Evolutionary conservation across 192 early-diverging fungal genomes (phyloP), one percentile per base, ranked within the genome.

Genomic region (Coemansia sp.): DNA sequence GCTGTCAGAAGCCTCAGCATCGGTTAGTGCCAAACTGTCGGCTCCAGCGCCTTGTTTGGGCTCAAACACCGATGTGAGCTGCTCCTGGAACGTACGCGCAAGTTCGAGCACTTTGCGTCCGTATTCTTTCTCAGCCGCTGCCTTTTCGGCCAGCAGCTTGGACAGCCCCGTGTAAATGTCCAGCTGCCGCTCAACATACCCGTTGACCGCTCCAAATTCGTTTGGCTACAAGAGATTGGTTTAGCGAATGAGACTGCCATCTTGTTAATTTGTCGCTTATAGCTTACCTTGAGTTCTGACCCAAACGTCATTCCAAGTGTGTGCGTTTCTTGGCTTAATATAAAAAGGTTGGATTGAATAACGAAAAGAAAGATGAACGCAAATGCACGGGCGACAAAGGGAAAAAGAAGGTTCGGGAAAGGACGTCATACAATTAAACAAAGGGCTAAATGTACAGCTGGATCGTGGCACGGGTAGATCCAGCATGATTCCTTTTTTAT

Each of bases 131-230:
- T 78, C 75, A 2, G 75, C 75, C 2, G 70, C 63, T 5, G 75
- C 75, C 54, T 78, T 78, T 14, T 78, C 75, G 0, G 66, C 63
- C 23, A 78, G 66, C 55, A 78, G 63, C 63, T 68, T 68, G 50
- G 61, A 4, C 54, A 78, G 66, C 14, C 63, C 66, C 23, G 50
- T 48, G 56, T 72, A 72, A 2, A 72, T 59, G 5, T 65, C 75
- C 15, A 78, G 57, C 66, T 78, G 75, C 66, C 68, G 68, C 60
- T 78, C 75, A 14, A 69, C 62, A 53, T 78, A 67, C 3, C 75
- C 75, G 60, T 78, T 78, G 53, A 78, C 55, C 0, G 75, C 70
- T 11, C 75, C 75, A 72, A 78, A 78, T 62, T 78, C 75, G 60
- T 78, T 78, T 51, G 75, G 75, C 70, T 76, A 76, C 29, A 65